phyloP scores from a whole-genome alignment of 257 asterid species.

The Nicotiana noctiflora region DNA sequence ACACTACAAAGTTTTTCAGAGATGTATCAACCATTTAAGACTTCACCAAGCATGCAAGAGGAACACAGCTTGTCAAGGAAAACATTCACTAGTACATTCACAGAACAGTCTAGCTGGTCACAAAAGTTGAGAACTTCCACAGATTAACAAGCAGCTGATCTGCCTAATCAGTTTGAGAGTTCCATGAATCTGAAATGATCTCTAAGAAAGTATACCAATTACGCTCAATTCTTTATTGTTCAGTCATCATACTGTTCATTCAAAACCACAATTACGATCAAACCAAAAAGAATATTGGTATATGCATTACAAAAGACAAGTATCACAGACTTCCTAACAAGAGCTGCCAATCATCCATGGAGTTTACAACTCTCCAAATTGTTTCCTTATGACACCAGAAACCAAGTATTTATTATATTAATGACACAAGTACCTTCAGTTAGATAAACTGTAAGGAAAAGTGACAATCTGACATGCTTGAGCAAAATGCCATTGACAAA shows the following conservation, averaged over 20 bases:
- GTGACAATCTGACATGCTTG: background rate
- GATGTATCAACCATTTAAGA: background rate
- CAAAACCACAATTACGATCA: background rate
- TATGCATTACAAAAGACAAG: background rate
- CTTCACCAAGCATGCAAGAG: background rate
- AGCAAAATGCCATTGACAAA: background rate
- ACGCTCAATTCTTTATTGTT: background rate
- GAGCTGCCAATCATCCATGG: background rate
- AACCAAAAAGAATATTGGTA: background rate
- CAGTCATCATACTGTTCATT: background rate
- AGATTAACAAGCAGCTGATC: background rate
- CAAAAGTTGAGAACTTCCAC: background rate
- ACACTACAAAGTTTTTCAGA: background rate
- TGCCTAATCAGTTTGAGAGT: background rate
- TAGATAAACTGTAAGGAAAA: background rate
- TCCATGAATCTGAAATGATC: background rate
- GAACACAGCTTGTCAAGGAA: background rate
- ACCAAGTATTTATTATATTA: background rate
- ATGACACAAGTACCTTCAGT: background rate
- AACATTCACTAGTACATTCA: background rate
- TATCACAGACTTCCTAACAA: background rate
- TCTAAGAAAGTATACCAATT: background rate
- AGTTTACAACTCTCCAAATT: background rate
- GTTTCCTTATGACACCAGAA: background rate
- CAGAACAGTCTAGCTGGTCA: background rate